phyloP scores from a whole-genome alignment of 1,139 yeast genomes.

The Hansenula anomala region DNA sequence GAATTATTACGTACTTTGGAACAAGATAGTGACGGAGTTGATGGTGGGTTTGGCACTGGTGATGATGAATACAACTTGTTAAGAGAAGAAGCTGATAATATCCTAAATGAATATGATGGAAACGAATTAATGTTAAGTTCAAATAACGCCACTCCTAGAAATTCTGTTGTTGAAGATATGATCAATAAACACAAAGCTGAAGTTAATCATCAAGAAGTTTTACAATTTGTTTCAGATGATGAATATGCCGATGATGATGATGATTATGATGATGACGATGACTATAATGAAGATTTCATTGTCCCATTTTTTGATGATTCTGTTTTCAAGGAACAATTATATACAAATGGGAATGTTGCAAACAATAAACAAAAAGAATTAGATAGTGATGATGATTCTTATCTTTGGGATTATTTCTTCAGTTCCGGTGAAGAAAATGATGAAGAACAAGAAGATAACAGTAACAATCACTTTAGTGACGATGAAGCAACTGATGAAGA shows the following conservation, averaged over 20 bases:
- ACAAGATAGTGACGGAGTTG: constrained; percentile 44
- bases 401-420: constrained; percentile 52
- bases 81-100: constrained; percentile 42
- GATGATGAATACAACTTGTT: constrained; percentile 53
- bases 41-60: constrained; percentile 45
- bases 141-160: constrained; percentile 23
- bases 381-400: constrained; percentile 29
- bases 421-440: constrained; percentile 29
- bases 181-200: constrained; percentile 19
- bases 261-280: constrained; percentile 25
- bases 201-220: constrained; percentile 13
- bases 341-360: constrained; percentile 6
- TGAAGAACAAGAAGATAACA: constrained; percentile 31
- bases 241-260: constrained; percentile 16
- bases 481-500: constrained; percentile 96
- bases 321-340: constrained; percentile 21
- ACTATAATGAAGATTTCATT: constrained; percentile 21
- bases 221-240: constrained; percentile 17
- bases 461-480: constrained; percentile 31
- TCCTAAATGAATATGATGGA: constrained; percentile 33
- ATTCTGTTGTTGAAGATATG: constrained; percentile 23
- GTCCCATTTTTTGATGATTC: constrained; percentile 34
- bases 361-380: constrained; percentile 5
- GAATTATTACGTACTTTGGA: constrained; percentile 65
- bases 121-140: constrained; percentile 27